These are phyloP conservation scores for Fraxinus angustifolia DNA, from an alignment of 305 asterid genomes.

Conservation along the genomic window DNA sequence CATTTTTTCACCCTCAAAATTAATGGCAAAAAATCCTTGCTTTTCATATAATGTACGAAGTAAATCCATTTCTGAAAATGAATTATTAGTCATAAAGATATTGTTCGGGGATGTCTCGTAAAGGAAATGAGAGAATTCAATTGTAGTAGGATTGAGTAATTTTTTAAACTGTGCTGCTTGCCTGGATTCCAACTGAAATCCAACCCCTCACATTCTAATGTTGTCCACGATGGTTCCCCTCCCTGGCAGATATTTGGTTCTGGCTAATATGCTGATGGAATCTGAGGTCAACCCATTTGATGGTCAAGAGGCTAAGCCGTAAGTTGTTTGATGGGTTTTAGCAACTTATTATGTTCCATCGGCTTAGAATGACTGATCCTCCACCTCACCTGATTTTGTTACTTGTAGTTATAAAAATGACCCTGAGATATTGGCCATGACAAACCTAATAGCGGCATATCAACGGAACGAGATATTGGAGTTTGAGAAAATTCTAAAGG, in stretches of 20 bases:
- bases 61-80: neutral
- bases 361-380: neutral
- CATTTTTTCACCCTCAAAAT: neutral
- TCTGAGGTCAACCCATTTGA: conserved; percentile 97
- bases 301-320: conserved; percentile 99
- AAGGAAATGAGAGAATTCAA: neutral
- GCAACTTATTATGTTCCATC: conserved; percentile 4
- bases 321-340: conserved; percentile 29
- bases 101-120: neutral
- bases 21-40: neutral
- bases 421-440: conserved; percentile 97
- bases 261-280: conserved; percentile 98
- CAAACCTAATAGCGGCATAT: conserved; percentile 92
- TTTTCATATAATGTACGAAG: neutral
- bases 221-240: conserved; percentile 7
- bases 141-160: neutral
- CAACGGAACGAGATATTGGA: conserved; percentile 93
- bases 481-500: conserved; percentile 95
- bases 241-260: conserved; percentile 77
- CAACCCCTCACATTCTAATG: neutral
- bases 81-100: neutral
- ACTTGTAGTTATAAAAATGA: conserved; percentile 78
- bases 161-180: conserved; percentile 8
- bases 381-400: conserved; percentile 23
- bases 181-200: neutral